Conservation (phyloP, 306 rosid genomes). For the Dryas alaskensis region DNA sequence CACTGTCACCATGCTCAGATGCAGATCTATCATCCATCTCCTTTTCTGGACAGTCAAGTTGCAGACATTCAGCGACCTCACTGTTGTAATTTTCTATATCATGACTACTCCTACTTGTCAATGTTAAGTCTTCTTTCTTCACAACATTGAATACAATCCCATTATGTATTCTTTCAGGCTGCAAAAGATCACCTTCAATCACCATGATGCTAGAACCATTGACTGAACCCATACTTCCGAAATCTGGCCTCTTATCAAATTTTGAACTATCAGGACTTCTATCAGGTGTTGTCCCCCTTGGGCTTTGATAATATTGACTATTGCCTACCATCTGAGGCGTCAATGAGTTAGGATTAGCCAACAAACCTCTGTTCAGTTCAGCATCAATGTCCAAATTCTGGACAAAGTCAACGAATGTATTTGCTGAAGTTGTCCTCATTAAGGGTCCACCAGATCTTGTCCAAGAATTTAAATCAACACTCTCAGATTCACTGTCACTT, state of each 20-base stretch:
- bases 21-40: slow-evolving; percentile 61
- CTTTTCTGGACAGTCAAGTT: slow-evolving; percentile 62
- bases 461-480: slow-evolving; percentile 60
- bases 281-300: slow-evolving; percentile 52
- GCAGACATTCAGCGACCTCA: slow-evolving; percentile 66
- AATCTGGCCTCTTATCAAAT: slow-evolving; percentile 43
- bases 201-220: slow-evolving; percentile 56
- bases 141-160: slow-evolving; percentile 83
- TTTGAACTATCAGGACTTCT: slow-evolving; percentile 53
- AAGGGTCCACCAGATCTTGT: slow-evolving; percentile 93
- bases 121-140: slow-evolving; percentile 68
- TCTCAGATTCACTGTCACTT: slow-evolving; percentile 84
- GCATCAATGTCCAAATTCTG: slow-evolving; percentile 66
- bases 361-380: slow-evolving; percentile 46
- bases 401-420: slow-evolving; percentile 69
- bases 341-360: slow-evolving; percentile 37
- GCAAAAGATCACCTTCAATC: slow-evolving; percentile 87
- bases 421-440: slow-evolving; percentile 87
- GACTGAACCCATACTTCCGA: slow-evolving; percentile 38
- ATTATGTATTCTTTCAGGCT: slow-evolving; percentile 77
- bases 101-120: slow-evolving; percentile 47
- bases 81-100: slow-evolving; percentile 51
- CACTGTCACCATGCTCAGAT: slow-evolving; percentile 61
- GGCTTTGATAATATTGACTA: slow-evolving; percentile 40
- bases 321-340: slow-evolving; percentile 33